Conservation (phyloP, 208 protist genomes). For the Leishmania guyanensis region DNA sequence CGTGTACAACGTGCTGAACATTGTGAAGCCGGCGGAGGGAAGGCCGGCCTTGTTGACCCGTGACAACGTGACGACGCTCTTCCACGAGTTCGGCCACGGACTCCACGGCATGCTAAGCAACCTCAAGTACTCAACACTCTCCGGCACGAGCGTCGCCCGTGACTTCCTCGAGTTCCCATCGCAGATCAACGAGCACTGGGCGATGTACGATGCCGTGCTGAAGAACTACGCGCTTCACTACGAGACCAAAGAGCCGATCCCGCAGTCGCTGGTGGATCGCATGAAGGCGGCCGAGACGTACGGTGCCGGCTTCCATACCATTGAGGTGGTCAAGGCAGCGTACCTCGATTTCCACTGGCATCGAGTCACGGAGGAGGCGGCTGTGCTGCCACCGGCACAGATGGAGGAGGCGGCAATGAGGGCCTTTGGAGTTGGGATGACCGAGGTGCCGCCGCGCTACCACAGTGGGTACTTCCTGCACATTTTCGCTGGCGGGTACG, state of each 20-base stretch:
- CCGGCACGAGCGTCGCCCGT: conserved; percentile 64
- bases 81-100: conserved; percentile 74
- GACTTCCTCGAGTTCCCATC: conserved; percentile 86
- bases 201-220: conserved; percentile 44
- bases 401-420: conserved; percentile 38
- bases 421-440: conserved; percentile 4
- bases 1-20: conserved; percentile 57
- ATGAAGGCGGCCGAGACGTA: conserved; percentile 36
- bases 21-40: conserved; percentile 44
- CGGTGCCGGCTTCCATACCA: conserved; percentile 38
- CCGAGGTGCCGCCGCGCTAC: conserved; percentile 38
- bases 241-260: conserved; percentile 52
- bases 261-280: conserved; percentile 47
- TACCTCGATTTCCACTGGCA: conserved; percentile 66
- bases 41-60: conserved; percentile 60
- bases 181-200: conserved; percentile 83
- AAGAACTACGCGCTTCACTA: conserved; percentile 57
- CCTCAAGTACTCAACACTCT: conserved; percentile 38
- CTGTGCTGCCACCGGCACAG: conserved; percentile 15
- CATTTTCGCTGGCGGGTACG: conserved; percentile 73
- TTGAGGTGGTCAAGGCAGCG: conserved; percentile 54
- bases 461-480: conserved; percentile 58
- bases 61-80: conserved; percentile 56
- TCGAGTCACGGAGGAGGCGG: conserved; percentile 30
- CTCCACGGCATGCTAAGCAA: conserved; percentile 79